Conservation (phyloP, 441 rosid species). For the Erodium moschatum region DNA sequence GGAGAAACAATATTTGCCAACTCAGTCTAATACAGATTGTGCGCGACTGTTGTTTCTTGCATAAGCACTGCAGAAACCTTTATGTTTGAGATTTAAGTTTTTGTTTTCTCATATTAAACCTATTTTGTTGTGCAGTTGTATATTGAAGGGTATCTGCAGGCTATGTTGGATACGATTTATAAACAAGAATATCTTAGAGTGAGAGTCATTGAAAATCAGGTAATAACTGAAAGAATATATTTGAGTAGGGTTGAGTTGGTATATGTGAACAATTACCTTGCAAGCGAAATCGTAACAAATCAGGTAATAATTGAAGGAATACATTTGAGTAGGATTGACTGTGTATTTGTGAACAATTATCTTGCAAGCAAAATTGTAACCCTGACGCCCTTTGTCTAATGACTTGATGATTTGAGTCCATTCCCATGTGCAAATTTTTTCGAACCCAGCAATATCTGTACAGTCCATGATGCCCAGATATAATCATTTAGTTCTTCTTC, state of each 20-base stretch:
- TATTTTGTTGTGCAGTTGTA: slow-evolving; percentile 48
- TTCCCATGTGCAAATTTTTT: not conserved
- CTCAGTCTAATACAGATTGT: not conserved
- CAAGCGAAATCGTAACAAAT: no score
- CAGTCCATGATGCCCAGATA: not conserved
- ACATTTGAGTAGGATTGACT: no score
- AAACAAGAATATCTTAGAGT: slow-evolving; percentile 93
- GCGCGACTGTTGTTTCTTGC: not conserved
- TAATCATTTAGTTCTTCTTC: not conserved
- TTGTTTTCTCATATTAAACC: slow-evolving; percentile 12
- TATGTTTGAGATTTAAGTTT: not conserved
- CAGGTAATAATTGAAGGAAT: slow-evolving; percentile 46
- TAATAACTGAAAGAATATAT: slow-evolving; percentile 22
- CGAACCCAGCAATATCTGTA: not conserved
- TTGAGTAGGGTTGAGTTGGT: not conserved
- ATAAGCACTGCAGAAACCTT: not conserved
- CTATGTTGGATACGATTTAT: slow-evolving; percentile 79
- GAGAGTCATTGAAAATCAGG: slow-evolving; percentile 88
- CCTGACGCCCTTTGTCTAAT: not conserved
- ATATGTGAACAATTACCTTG: no score
- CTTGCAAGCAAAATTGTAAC: not conserved
- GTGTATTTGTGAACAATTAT: not conserved
- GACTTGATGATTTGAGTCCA: slow-evolving; percentile 1
- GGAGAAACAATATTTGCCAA: not conserved
- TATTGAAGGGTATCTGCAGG: slow-evolving; percentile 94